Evolutionary conservation across 768 basidiomycete genomes (phyloP), one percentile per base, ranked within the genome.

Genomic region (Leucosporidium creatinivorum): DNA sequence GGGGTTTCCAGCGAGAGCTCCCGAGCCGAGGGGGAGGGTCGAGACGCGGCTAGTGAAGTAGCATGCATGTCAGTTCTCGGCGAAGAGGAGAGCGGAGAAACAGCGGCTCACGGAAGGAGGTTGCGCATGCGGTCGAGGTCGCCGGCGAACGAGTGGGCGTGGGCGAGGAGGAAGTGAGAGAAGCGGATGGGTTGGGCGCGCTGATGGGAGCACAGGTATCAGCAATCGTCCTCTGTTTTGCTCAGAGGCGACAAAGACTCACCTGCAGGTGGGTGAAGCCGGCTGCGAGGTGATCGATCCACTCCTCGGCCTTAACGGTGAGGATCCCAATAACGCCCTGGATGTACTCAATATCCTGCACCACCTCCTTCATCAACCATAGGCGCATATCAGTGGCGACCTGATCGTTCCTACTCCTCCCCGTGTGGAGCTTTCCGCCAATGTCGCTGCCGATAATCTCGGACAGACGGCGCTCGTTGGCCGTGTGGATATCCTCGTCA

Each of bases 181-280:
- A 96, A 99, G 69, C 96, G 87, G 76, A 99, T 94, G 47, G 96
- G 96, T 83, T 97, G 93, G 25, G 88, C 96, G 49, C 96, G 89
- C 94, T 99, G 73, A 5, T 26, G 28, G 1, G 15, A 12, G 39
- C 26, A 1, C 2, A 19, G 8, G 12, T 21, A 51, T 12, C 49
- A 54, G 44, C 19, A 18, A 12, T 9, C 19, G 8, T 15, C 13
- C 19, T 33, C 25, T 1, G 23, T 26, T 2, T 17, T 5, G 2
- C 15, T 8, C 23, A 6, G 0, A 12, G 18, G 12, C 19, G 23
- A 3, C 26, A 25, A 50, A n/a, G 44, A 72, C 81, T 59, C 75
- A 91, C 93, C 84, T 97, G 93, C 49, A 99, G 83, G 80, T 99
- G 96, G 0, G 96, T 99, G 79, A 98, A 99, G 9, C 96, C 96